Base-by-base conservation (phyloP, 1,284 basidiomycete genomes). In the Pseudozyma hubeiensis region DNA sequence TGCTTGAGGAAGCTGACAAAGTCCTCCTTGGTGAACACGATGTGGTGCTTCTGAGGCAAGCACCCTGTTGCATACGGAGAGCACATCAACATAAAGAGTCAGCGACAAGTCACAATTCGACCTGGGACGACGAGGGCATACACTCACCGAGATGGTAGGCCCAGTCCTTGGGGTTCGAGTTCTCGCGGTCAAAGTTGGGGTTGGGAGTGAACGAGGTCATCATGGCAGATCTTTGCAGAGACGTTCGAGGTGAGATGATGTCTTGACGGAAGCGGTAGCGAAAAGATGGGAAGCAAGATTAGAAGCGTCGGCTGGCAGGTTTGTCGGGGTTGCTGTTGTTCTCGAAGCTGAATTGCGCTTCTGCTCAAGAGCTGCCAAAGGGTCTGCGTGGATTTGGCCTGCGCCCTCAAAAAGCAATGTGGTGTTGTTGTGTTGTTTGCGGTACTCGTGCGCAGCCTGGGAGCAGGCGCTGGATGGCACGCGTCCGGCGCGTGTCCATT, bases 91-190 rank as follows among this genome's bases (percentile, higher is more conserved):
- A 29, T 35, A 34, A 1, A 14, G 10, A 33, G 41, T 58, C 48
- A 58, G 55, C 34, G 24, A 7, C 33, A 29, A 29, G 9, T 29
- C 17, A 9, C 5, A 1, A 2, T 13, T 33, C 7, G 1, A 33
- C 5, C 5, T 19, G 5, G 7, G 24, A 7, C 11, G 16, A 31
- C 29, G 34, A 13, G 30, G 39, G 24, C 5, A 44, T 30, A 24
- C 16, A 61, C 75, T 55, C 19, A 77, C 78, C 78, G 29, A 81
- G 66, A 41, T 78, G 65, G 57, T 79, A 81, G 5, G 78, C 78
- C 78, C 78, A 79, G 64, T 81, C 78, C 64, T 75, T 77, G 39
- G 72, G 75, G 65, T 78, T 81, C 41, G 73, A 73, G 59, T 64
- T 64, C 35, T 75, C 68, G 34, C 55, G 59, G 59, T 62, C 69